Evolutionary conservation across 495 filamentous ascomycete genomes (phyloP).

Genomic region (Cairneyella variabilis): DNA sequence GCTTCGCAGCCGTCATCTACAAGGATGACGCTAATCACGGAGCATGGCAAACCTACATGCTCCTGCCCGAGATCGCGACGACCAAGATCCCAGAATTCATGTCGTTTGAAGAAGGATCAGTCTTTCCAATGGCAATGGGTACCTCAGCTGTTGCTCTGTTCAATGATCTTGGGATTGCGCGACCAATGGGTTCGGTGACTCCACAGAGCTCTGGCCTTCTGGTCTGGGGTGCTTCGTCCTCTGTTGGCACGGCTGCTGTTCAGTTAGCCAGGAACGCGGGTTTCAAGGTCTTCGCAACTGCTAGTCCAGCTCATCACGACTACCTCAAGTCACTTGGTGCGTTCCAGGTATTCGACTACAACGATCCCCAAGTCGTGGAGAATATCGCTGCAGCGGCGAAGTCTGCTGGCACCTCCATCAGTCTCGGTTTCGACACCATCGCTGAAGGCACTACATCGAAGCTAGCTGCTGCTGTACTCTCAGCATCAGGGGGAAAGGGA

Average conservation of each 20-base stretch:
- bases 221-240: conserved; percentile 48
- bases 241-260: conserved; percentile 37
- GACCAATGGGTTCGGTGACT: neutral
- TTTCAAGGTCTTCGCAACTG: conserved; percentile 45
- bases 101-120: conserved; percentile 66
- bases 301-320: conserved; percentile 39
- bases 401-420: conserved; percentile 36
- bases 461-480: conserved; percentile 12
- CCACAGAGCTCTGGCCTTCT: conserved; percentile 17
- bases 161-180: conserved; percentile 28
- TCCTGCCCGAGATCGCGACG: conserved; percentile 31
- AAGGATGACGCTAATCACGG: conserved; percentile 40
- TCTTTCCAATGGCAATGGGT: conserved; percentile 68
- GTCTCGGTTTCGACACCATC: conserved; percentile 39
- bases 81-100: conserved; percentile 40
- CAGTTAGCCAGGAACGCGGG: conserved; percentile 40
- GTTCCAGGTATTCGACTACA: conserved; percentile 46
- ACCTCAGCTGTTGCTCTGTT: conserved; percentile 63
- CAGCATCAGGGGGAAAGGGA: conserved; percentile 28
- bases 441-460: conserved; percentile 24
- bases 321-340: conserved; percentile 46
- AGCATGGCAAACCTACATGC: conserved; percentile 40
- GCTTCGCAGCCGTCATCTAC: conserved; percentile 32
- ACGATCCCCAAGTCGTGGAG: conserved; percentile 38
- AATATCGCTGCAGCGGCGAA: conserved; percentile 39